Evolutionary conservation across 345 rosid species (phyloP).

Genomic region (Camelina hispida): DNA sequence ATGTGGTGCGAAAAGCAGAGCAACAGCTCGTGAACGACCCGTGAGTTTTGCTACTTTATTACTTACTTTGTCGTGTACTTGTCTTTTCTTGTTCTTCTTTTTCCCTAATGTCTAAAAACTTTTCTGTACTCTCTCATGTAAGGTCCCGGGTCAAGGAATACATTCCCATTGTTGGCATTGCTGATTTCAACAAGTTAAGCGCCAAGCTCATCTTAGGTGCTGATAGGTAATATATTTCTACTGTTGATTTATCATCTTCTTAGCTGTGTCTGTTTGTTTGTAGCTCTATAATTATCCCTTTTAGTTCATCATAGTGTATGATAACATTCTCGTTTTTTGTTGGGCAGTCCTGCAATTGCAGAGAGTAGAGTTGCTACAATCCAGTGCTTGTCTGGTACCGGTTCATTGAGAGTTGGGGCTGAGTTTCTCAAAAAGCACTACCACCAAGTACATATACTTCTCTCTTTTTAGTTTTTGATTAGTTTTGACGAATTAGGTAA

Average conservation of each 20-base stretch:
- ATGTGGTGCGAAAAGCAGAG: slow-evolving; percentile 84
- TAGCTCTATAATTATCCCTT: background rate
- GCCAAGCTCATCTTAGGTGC: slow-evolving; percentile 92
- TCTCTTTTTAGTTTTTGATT: slow-evolving; percentile 2
- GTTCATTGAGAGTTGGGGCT: slow-evolving; percentile 94
- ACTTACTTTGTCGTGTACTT: background rate
- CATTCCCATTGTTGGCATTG: slow-evolving; percentile 87
- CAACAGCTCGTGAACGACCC: slow-evolving; percentile 72
- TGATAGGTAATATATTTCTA: slow-evolving; percentile 58
- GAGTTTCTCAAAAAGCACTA: slow-evolving; percentile 87
- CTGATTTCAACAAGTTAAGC: slow-evolving; percentile 87
- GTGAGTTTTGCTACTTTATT: slow-evolving; percentile 46
- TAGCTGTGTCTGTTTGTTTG: background rate
- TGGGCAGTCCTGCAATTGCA: slow-evolving; percentile 69
- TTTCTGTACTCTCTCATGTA: background rate
- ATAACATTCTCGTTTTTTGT: slow-evolving; percentile 23
- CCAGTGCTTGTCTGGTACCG: slow-evolving; percentile 97
- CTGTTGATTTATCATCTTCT: background rate
- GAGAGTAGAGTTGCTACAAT: slow-evolving; percentile 84
- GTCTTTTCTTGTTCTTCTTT: background rate
- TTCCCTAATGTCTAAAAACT: background rate
- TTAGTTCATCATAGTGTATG: background rate
- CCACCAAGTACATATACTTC: slow-evolving; percentile 62
- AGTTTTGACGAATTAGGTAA: background rate
- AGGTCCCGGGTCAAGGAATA: slow-evolving; percentile 93